These are phyloP conservation scores for Eucalyptus coolabah DNA, from an alignment of 345 rosid species.

Conservation along the genomic window DNA sequence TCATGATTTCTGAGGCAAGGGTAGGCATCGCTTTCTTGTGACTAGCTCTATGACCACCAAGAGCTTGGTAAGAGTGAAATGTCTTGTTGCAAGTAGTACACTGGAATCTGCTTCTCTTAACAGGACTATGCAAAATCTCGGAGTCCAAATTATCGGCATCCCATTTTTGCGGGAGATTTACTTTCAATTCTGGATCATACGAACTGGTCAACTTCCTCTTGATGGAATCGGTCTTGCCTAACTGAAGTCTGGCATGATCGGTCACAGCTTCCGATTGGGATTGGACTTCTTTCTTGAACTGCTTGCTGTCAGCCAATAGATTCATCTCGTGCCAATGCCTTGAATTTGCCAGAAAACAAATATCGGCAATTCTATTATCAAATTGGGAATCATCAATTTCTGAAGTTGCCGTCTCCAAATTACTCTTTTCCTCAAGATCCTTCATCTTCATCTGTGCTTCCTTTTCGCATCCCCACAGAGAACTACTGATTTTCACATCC, in stretches of 20 bases:
- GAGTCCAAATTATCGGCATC: not conserved
- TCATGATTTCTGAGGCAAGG: constrained; percentile 7
- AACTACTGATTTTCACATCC: constrained; percentile 15
- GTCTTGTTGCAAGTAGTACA: constrained; percentile 55
- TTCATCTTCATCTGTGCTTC: constrained; percentile 3
- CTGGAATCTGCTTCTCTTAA: constrained; percentile 29
- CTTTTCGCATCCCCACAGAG: constrained; percentile 1
- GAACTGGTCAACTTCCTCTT: constrained; percentile 5
- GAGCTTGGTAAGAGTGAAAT: constrained; percentile 68
- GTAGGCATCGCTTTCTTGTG: constrained; percentile 31
- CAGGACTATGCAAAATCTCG: not conserved
- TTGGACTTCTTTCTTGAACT: not conserved
- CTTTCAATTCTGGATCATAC: constrained; percentile 4
- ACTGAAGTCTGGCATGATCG: not conserved
- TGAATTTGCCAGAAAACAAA: not conserved
- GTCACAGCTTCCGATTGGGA: not conserved
- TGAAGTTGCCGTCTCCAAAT: not conserved
- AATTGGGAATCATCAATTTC: not conserved
- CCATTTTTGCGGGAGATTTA: not conserved
- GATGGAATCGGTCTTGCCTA: not conserved
- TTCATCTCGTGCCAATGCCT: not conserved
- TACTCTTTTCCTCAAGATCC: not conserved
- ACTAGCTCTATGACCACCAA: constrained; percentile 77
- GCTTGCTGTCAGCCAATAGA: not conserved
- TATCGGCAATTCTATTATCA: not conserved